Evolutionary conservation across 2,329 filamentous ascomycete species (phyloP).

Genomic region (Diaporthe australafricana): DNA sequence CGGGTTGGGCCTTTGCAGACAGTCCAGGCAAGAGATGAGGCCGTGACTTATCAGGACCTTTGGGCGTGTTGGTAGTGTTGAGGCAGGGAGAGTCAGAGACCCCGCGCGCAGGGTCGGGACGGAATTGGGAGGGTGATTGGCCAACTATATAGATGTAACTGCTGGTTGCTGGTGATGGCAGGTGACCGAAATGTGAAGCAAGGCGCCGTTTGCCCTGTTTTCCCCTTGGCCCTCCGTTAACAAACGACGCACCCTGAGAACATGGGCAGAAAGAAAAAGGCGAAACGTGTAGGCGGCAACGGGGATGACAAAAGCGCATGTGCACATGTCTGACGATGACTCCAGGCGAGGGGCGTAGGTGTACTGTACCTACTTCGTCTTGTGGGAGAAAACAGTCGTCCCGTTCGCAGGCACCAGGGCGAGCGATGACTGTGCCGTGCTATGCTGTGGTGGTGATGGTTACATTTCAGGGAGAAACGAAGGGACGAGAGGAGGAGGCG

Average conservation of each 20-base stretch:
- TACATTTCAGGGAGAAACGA: neutral
- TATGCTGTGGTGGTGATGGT: neutral
- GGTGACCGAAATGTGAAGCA: neutral
- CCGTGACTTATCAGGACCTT: neutral
- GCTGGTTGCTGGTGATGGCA: neutral
- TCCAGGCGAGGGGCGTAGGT: neutral
- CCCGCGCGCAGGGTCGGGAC: neutral
- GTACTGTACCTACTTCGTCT: neutral
- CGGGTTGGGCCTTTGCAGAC: neutral
- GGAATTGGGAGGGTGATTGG: neutral
- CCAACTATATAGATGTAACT: constrained; percentile 3
- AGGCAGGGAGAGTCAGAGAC: neutral
- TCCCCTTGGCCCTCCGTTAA: neutral
- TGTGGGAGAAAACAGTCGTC: neutral
- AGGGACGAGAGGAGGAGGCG: neutral
- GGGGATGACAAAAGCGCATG: constrained; percentile 7
- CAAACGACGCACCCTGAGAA: neutral
- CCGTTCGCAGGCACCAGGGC: constrained; percentile 1
- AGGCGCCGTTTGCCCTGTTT: constrained; percentile 4
- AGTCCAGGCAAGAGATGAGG: constrained; percentile 8
- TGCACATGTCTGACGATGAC: constrained; percentile 14
- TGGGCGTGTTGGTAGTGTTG: neutral
- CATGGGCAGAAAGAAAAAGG: neutral
- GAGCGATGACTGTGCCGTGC: constrained; percentile 3
- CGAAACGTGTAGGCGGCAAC: neutral